phyloP scores from a whole-genome alignment of 768 basidiomycete species.

The Lactarius sanguifluus region DNA sequence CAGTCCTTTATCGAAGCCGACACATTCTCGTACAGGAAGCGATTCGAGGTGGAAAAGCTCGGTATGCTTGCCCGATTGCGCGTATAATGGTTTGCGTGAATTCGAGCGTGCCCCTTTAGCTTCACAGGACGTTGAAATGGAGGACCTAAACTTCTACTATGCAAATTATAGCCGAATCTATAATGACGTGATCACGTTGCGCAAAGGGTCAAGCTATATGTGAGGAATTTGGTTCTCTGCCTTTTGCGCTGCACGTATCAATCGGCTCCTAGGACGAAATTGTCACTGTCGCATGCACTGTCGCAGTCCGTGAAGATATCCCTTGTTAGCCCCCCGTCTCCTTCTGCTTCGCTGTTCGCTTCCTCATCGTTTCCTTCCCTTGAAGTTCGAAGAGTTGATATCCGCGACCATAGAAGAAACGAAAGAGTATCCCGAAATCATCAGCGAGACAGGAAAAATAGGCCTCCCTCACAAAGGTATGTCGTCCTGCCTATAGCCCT shows the following conservation, averaged over 20 bases:
- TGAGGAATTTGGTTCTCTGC: slow-evolving; percentile 43
- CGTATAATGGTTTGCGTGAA: not conserved
- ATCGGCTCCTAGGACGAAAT: slow-evolving; percentile 71
- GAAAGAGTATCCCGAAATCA: slow-evolving; percentile 90
- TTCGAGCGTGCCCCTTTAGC: slow-evolving; percentile 44
- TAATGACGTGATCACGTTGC: slow-evolving; percentile 94
- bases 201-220: slow-evolving; percentile 96
- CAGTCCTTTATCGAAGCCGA: not conserved
- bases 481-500: slow-evolving; percentile 10
- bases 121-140: slow-evolving; percentile 90
- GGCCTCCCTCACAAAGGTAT: slow-evolving; percentile 81
- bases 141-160: slow-evolving; percentile 95
- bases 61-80: slow-evolving; percentile 44
- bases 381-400: slow-evolving; percentile 87
- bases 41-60: slow-evolving; percentile 90
- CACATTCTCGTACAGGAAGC: slow-evolving; percentile 59
- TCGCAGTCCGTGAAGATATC: slow-evolving; percentile 98
- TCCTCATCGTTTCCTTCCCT: not conserved
- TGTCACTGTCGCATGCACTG: slow-evolving; percentile 91
- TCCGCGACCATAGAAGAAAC: slow-evolving; percentile 94
- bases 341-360: not conserved
- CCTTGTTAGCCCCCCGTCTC: slow-evolving; percentile 47
- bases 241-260: slow-evolving; percentile 16
- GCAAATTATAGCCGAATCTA: slow-evolving; percentile 97
- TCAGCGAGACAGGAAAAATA: slow-evolving; percentile 94